These are phyloP conservation scores for Penicillium pancosmium DNA, from an alignment of 495 filamentous ascomycete species.

Conservation along the genomic window DNA sequence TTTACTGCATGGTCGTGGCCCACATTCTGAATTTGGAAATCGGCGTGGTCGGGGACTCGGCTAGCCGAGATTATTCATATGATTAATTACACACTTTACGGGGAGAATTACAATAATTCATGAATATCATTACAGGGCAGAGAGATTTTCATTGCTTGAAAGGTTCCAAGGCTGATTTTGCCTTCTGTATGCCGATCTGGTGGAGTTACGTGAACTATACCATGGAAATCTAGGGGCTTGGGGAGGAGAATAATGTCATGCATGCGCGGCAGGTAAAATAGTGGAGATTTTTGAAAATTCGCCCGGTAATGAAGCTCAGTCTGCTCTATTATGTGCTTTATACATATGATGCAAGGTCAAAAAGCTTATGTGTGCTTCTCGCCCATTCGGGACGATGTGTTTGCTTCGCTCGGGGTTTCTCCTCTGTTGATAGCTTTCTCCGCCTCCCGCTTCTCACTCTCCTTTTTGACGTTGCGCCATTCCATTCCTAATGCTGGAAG, in stretches of 20 bases:
- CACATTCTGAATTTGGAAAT: conserved; percentile 7
- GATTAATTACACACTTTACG: background rate
- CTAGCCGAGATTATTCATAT: background rate
- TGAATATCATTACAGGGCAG: background rate
- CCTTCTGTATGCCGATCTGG: background rate
- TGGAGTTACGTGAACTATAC: background rate
- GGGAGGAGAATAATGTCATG: background rate
- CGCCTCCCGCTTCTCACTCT: conserved; percentile 10
- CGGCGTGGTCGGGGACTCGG: background rate
- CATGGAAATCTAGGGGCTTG: background rate
- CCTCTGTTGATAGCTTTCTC: background rate
- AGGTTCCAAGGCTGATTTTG: background rate
- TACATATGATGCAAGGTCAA: background rate
- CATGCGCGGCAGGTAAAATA: background rate
- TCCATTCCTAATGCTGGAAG: conserved; percentile 58
- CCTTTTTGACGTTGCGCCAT: conserved; percentile 61
- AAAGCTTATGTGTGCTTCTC: background rate
- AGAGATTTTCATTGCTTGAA: background rate
- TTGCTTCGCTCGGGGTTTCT: background rate
- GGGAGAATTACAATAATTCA: background rate
- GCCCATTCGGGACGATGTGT: background rate
- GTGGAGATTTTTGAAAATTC: background rate
- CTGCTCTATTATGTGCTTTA: background rate
- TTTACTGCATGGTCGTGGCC: conserved; percentile 1
- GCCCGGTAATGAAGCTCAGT: background rate